Base-by-base conservation (phyloP, 768 basidiomycete species). In the Trametes villosa region DNA sequence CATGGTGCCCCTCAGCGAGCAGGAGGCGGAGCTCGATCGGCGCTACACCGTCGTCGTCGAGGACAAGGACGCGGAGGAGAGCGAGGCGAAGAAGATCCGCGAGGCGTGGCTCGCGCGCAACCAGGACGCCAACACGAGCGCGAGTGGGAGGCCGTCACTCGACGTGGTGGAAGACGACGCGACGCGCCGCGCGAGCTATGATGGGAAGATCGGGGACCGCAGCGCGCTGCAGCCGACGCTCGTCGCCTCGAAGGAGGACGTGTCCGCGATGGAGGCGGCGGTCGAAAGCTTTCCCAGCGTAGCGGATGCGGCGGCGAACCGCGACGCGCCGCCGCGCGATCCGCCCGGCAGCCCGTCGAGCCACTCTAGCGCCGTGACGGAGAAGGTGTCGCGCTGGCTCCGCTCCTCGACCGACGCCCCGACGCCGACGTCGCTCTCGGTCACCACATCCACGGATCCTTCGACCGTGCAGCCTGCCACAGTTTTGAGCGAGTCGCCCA, bases 1-100 rank as follows among this genome's bases (percentile, higher is more conserved):
- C 44, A 64, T 63, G 65, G 54, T 64, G 12, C 41, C 66, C 3
- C 49, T 67, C 12, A 67, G 66, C 57, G 63, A 67, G 60, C 66
- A 67, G 57, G 66, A 67, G 57, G 46, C 45, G 41, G 62, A 62
- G 53, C 57, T 67, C 26, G 66, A 67, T 40, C 47, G 63, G 17
- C 56, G 57, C 24, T 61, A 56, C 30, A 42, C 66, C 3, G 63
- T 66, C 54, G 51, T 67, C 22, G 46, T 60, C 17, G 58, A 50
- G 15, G 48, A 58, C 4, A 15, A 17, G 24, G 11, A n/a, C 20
- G 41, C 36, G 20, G 44, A 40, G 33, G 57, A 42, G 48, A 55
- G 54, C 48, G 65, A 64, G 46, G 66, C 66, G 22, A 33, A 24
- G 45, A 53, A 46, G 53, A 64, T 67, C 41, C 53, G 59, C 44